These are phyloP conservation scores for Acanthamoeba royreba DNA, from an alignment of 208 protist genomes.

Conservation along the genomic window DNA sequence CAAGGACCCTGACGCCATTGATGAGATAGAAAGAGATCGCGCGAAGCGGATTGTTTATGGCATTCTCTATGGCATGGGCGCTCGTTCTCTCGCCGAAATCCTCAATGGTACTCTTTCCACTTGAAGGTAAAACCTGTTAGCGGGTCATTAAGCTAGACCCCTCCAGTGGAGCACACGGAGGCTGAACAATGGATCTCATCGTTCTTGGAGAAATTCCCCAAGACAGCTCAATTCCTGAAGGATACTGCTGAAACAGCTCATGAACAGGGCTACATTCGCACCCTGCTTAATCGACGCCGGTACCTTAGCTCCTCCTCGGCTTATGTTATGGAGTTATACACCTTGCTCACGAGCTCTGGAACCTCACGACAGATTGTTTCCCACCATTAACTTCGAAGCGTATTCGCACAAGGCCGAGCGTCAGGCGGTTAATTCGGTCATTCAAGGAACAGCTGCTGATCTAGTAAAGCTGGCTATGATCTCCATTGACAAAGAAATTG, in stretches of 20 bases:
- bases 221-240: neutral
- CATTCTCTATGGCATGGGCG: conserved; percentile 42
- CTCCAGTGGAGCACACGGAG: neutral
- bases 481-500: neutral
- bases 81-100: neutral
- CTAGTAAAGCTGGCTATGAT: conserved; percentile 42
- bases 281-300: neutral
- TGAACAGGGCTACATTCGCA: neutral
- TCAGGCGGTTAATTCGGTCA: conserved; percentile 31
- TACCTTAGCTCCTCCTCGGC: neutral
- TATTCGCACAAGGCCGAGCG: conserved; percentile 4
- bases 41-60: conserved; percentile 27
- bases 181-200: neutral
- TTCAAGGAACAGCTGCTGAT: conserved; percentile 26
- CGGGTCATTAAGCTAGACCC: too few relatives aligned
- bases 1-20: neutral
- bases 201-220: conserved; percentile 44
- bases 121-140: too few relatives aligned
- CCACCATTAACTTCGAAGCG: neutral
- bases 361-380: neutral
- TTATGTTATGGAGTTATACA: neutral
- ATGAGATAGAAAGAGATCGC: neutral
- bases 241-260: neutral
- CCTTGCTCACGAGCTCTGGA: too few relatives aligned
- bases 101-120: neutral